These are phyloP conservation scores for Pseudognaphalium luteoalbum DNA, from an alignment of 129 eudicot genomes.

Conservation along the genomic window DNA sequence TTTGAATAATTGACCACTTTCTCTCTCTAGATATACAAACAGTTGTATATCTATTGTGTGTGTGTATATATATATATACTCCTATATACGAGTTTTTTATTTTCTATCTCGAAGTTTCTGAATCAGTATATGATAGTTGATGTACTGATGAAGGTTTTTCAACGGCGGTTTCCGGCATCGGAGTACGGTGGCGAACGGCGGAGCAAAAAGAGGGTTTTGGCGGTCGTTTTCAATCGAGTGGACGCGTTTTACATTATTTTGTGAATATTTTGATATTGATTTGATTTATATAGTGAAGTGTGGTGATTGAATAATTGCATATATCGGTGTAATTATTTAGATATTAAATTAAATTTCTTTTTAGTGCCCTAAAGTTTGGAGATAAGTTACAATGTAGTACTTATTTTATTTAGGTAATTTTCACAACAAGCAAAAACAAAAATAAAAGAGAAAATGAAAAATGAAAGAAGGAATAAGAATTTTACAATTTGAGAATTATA, in stretches of 20 bases:
- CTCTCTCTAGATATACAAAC: conserved; percentile 18
- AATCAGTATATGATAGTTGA: neutral
- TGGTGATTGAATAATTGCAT: neutral
- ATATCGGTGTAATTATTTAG: neutral
- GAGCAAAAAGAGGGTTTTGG: conserved; percentile 22
- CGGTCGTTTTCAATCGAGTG: conserved; percentile 15
- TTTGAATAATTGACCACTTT: conserved; percentile 7
- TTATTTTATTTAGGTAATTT: too few species aligned
- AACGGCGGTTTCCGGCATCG: conserved; percentile 23
- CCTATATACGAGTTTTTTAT: neutral
- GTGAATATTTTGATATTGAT: neutral
- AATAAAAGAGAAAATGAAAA: too few species aligned
- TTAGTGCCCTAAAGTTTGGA: neutral
- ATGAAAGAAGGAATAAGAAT: too few species aligned
- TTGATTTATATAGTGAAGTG: neutral
- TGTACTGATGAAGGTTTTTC: neutral
- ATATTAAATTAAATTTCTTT: neutral
- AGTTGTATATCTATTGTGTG: neutral
- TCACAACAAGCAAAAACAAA: too few species aligned
- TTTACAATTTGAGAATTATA: too few species aligned
- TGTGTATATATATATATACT: too few species aligned
- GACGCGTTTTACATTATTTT: conserved; percentile 16
- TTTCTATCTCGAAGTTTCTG: neutral
- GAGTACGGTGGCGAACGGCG: conserved; percentile 31
- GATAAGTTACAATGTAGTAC: neutral